phyloP scores from a whole-genome alignment of 441 rosid genomes.

The Mallotus repandus region DNA sequence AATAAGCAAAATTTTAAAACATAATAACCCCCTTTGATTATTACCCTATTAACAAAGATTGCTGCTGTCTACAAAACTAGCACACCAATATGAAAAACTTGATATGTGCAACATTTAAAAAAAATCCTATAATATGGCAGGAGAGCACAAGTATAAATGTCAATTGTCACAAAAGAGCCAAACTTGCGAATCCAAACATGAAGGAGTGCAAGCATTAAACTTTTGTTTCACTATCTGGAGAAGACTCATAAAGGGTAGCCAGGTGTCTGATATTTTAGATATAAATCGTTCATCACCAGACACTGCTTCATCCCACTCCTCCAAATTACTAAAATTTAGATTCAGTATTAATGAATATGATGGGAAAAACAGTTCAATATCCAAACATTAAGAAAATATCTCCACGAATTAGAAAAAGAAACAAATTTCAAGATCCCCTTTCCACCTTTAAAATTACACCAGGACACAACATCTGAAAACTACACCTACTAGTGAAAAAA shows the following conservation, averaged over 20 bases:
- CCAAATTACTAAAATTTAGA: conserved; percentile 26
- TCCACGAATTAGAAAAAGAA: no score
- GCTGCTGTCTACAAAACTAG: no score
- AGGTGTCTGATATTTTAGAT: conserved; percentile 34
- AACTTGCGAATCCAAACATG: conserved; percentile 57
- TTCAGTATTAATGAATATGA: not conserved
- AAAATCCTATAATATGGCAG: no score
- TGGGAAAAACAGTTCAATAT: not conserved
- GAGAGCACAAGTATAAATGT: no score
- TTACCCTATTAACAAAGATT: not conserved
- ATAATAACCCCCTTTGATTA: not conserved
- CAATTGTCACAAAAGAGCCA: conserved; percentile 58
- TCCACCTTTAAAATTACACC: no score
- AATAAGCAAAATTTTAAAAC: not conserved
- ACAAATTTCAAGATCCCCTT: no score
- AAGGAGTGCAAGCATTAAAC: conserved; percentile 62
- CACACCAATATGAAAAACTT: no score
- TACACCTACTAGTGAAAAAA: no score
- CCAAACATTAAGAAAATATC: not conserved
- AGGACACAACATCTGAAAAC: no score
- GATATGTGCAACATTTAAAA: no score
- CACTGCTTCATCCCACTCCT: conserved; percentile 34
- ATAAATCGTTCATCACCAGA: conserved; percentile 29
- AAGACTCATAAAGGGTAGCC: conserved; percentile 29
- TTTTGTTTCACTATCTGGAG: conserved; percentile 50